These are phyloP conservation scores for Phytopythium sindhum DNA, from an alignment of 352 stramenopile genomes.

Conservation along the genomic window DNA sequence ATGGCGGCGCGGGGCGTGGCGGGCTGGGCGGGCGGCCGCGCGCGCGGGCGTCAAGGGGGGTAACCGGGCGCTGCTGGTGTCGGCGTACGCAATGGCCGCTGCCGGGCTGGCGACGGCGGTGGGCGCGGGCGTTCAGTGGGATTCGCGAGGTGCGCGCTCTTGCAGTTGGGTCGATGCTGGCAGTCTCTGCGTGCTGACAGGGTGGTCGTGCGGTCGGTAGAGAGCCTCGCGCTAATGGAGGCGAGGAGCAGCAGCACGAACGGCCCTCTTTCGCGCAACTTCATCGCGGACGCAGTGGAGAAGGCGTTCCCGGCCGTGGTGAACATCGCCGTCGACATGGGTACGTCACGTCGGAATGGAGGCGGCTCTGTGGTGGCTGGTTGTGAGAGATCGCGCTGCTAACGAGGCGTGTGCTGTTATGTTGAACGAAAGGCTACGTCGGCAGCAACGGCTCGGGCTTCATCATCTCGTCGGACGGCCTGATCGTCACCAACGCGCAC, in stretches of 20 bases:
- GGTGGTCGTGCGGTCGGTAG: neutral
- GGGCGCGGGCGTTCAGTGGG: constrained; percentile 14
- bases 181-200: neutral
- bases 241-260: constrained; percentile 3
- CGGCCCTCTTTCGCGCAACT: constrained; percentile 62
- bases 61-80: constrained; percentile 5
- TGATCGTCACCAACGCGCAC: constrained; percentile 93
- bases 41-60: neutral
- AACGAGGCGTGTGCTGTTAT: constrained; percentile 2
- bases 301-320: constrained; percentile 87
- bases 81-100: constrained; percentile 20
- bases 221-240: constrained; percentile 26
- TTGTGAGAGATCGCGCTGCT: too few relatives aligned
- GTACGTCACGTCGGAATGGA: constrained; percentile 19
- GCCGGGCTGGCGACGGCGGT: constrained; percentile 18
- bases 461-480: constrained; percentile 81
- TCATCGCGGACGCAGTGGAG: constrained; percentile 88
- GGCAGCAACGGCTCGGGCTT: constrained; percentile 91
- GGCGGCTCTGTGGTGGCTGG: too few relatives aligned
- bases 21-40: neutral
- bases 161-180: neutral
- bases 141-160: constrained; percentile 15
- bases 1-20: neutral
- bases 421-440: constrained; percentile 35
- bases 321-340: constrained; percentile 75